phyloP scores from a whole-genome alignment of 2,329 filamentous ascomycete species.

The Mariannaea elegans region DNA sequence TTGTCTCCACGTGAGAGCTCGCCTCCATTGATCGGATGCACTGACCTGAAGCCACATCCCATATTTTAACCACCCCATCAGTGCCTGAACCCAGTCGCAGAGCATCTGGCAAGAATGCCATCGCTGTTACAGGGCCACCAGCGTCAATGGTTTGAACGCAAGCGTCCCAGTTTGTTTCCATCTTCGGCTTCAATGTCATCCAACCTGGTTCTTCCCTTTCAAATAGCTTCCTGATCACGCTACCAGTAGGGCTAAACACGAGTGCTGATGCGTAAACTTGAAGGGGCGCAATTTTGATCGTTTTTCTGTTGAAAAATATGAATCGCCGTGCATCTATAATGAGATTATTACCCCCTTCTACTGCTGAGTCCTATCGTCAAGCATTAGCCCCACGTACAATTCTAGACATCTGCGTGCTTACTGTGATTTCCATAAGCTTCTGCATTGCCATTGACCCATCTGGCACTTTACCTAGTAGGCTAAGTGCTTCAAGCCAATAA shows the following conservation, averaged over 20 bases:
- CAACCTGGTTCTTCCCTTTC: not conserved
- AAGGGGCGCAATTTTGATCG: constrained; percentile 9
- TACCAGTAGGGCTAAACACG: not conserved
- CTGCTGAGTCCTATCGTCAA: not conserved
- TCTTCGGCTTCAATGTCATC: not conserved
- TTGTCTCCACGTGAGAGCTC: not conserved
- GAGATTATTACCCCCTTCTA: not conserved
- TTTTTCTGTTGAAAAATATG: too few relatives aligned
- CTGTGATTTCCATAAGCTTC: not conserved
- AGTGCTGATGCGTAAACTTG: constrained; percentile 18
- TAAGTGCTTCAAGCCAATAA: constrained; percentile 55
- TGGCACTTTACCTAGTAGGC: constrained; percentile 41
- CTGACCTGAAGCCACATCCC: not conserved
- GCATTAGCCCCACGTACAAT: too few relatives aligned
- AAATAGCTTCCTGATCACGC: not conserved
- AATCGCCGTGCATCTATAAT: not conserved
- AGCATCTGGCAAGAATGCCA: not conserved
- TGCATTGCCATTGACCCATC: not conserved
- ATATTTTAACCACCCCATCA: not conserved
- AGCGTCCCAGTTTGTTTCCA: not conserved
- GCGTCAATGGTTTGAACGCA: not conserved
- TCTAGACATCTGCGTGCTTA: not conserved
- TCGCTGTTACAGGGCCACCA: not conserved
- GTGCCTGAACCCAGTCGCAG: not conserved
- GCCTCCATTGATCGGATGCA: not conserved